A percentile compares a stretch with the other conserved stretches of the same genome.
Evolutionary conservation across 805 yeast genomes (phyloP).

Genomic region (Sporopachydermia quercuum): DNA sequence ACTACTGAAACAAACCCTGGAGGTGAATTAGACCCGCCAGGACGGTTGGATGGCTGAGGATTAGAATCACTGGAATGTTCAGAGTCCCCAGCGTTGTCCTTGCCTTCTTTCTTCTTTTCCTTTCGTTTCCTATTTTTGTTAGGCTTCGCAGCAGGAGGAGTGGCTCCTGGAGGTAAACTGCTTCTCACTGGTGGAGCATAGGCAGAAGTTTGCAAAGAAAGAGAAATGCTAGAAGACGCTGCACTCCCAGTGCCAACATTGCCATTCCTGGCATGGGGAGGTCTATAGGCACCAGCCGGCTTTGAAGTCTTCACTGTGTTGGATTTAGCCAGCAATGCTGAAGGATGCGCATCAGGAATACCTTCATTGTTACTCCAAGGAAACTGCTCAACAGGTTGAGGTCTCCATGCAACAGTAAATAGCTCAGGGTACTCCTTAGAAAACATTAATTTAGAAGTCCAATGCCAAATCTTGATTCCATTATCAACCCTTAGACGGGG

Average conservation of each 20-base stretch:
- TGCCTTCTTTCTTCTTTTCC: slow-evolving; percentile 5
- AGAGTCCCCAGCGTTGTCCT: slow-evolving; percentile 8
- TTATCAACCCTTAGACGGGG: slow-evolving; percentile 96
- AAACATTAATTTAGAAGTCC: slow-evolving; percentile 66
- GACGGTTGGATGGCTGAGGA: slow-evolving; percentile 11
- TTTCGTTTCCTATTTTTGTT: slow-evolving; percentile 2
- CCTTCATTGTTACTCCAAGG: slow-evolving; percentile 36
- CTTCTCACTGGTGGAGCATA: slow-evolving; percentile 13
- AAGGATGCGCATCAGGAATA: slow-evolving; percentile 54
- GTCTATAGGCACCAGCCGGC: slow-evolving; percentile 85
- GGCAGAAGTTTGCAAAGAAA: slow-evolving; percentile 5
- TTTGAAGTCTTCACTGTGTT: slow-evolving; percentile 28
- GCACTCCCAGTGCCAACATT: slow-evolving; percentile 15
- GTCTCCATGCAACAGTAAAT: slow-evolving; percentile 74
- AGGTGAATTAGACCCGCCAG: slow-evolving; percentile 19
- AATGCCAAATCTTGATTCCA: slow-evolving; percentile 89
- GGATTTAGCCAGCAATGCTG: slow-evolving; percentile 41
- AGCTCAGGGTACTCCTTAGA: slow-evolving; percentile 72
- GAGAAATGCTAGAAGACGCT: slow-evolving; percentile 18
- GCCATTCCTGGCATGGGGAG: slow-evolving; percentile 76
- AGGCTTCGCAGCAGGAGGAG: slow-evolving; percentile 6
- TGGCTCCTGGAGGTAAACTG: slow-evolving; percentile 8
- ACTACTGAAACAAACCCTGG: slow-evolving; percentile 46
- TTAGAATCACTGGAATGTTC: slow-evolving; percentile 4
- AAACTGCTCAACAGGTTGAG: slow-evolving; percentile 37